Evolutionary conservation across 2,329 filamentous ascomycete species (phyloP).

Genomic region (Botrytis fabae): DNA sequence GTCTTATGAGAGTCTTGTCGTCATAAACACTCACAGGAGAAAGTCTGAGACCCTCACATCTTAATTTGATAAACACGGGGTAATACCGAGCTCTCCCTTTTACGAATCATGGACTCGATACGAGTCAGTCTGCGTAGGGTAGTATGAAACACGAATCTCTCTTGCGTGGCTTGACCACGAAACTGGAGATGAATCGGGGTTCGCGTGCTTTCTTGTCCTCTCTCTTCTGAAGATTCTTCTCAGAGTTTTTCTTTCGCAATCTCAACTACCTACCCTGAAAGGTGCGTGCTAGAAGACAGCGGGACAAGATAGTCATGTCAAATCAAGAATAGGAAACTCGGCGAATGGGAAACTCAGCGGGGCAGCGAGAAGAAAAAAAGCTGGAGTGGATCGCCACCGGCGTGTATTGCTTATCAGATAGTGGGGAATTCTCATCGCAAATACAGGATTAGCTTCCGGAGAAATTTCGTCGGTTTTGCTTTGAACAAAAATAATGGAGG

Average conservation of each 20-base stretch:
- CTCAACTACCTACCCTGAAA: not conserved
- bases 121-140: constrained; percentile 1
- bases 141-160: constrained; percentile 11
- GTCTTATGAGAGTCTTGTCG: not conserved
- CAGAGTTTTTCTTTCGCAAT: not conserved
- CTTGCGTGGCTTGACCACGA: constrained; percentile 12
- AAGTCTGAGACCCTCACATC: not conserved
- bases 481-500: not conserved
- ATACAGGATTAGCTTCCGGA: constrained; percentile 12
- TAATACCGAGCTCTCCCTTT: not conserved
- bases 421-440: constrained; percentile 9
- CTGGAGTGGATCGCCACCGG: constrained; percentile 19
- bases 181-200: not conserved
- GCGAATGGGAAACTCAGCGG: not conserved
- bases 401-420: constrained; percentile 22
- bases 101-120: not conserved
- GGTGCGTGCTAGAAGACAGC: not conserved
- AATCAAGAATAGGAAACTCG: not conserved
- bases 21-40: constrained; percentile 7
- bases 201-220: not conserved
- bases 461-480: constrained; percentile 20
- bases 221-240: not conserved
- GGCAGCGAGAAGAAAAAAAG: constrained; percentile 1
- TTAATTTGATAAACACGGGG: constrained; percentile 15
- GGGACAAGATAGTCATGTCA: not conserved